phyloP scores from a whole-genome alignment of 495 filamentous ascomycete genomes.

The Lepraria neglecta region DNA sequence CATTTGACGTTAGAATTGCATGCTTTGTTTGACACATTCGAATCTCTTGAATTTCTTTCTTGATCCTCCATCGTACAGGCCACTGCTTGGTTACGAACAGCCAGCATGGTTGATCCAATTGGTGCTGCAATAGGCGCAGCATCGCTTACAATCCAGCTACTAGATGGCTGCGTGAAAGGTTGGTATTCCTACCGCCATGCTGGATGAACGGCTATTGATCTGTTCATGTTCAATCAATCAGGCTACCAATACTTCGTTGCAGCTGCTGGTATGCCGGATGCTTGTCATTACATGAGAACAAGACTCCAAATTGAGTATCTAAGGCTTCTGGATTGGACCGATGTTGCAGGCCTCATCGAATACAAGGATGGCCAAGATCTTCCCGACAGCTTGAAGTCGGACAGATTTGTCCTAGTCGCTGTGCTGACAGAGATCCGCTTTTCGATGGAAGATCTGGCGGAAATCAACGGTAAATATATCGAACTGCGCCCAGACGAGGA shows the following conservation, averaged over 20 bases:
- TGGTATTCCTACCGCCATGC: neutral
- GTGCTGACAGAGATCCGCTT: slow-evolving; percentile 21
- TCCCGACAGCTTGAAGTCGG: slow-evolving; percentile 15
- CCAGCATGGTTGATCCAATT: slow-evolving; percentile 5
- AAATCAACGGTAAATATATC: slow-evolving; percentile 18
- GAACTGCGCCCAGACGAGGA: neutral
- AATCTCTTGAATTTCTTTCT: too few relatives aligned
- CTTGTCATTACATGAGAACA: slow-evolving; percentile 17
- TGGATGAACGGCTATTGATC: neutral
- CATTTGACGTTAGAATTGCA: too few relatives aligned
- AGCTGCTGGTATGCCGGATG: slow-evolving; percentile 20
- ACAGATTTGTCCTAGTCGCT: slow-evolving; percentile 14
- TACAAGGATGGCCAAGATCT: slow-evolving; percentile 14
- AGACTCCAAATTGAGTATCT: slow-evolving; percentile 22
- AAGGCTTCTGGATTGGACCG: slow-evolving; percentile 21
- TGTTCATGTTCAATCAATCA: slow-evolving; percentile 3
- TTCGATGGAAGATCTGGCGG: slow-evolving; percentile 19
- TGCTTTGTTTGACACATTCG: too few relatives aligned
- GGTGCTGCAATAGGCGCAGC: slow-evolving; percentile 15
- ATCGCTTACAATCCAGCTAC: slow-evolving; percentile 20
- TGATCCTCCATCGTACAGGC: too few relatives aligned
- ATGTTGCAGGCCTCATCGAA: slow-evolving; percentile 22
- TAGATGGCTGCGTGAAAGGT: slow-evolving; percentile 26
- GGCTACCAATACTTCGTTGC: slow-evolving; percentile 22
- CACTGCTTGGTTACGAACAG: too few relatives aligned